These are phyloP conservation scores for Neonectria punicea DNA, from an alignment of 2,329 filamentous ascomycete species.

Conservation along the genomic window DNA sequence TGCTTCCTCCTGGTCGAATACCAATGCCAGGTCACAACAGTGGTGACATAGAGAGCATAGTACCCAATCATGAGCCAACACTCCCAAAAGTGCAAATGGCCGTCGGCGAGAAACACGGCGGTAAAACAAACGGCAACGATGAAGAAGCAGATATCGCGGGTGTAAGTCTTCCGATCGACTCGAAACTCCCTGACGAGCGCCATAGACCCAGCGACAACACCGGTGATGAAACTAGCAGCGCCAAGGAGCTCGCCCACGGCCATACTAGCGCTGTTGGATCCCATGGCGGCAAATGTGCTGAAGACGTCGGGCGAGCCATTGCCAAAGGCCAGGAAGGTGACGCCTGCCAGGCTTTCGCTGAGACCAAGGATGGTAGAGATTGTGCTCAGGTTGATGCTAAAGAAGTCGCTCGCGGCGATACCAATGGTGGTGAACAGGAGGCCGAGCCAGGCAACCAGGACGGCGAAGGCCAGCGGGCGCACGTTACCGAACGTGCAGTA, in stretches of 20 bases:
- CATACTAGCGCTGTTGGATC: conserved; percentile 95
- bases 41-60: conserved; percentile 88
- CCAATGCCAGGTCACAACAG: conserved; percentile 95
- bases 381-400: conserved; percentile 95
- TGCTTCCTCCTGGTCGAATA: conserved; percentile 72
- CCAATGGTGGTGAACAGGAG: conserved; percentile 96
- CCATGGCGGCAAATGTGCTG: conserved; percentile 98
- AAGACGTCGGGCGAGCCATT: conserved; percentile 99
- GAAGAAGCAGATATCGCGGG: conserved; percentile 93
- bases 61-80: conserved; percentile 90
- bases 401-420: conserved; percentile 97
- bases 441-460: conserved; percentile 85
- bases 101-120: conserved; percentile 88
- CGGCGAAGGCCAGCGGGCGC: conserved; percentile 80
- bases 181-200: conserved; percentile 94
- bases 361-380: conserved; percentile 89
- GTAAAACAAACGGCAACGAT: conserved; percentile 87
- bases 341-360: conserved; percentile 95
- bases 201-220: conserved; percentile 97
- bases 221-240: conserved; percentile 94
- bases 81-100: conserved; percentile 87
- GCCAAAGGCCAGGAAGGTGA: conserved; percentile 95
- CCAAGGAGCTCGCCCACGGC: conserved; percentile 95
- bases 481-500: conserved; percentile 80
- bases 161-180: conserved; percentile 88